Base-by-base conservation (phyloP, 345 rosid species). In the Dipteronia sinensis region DNA sequence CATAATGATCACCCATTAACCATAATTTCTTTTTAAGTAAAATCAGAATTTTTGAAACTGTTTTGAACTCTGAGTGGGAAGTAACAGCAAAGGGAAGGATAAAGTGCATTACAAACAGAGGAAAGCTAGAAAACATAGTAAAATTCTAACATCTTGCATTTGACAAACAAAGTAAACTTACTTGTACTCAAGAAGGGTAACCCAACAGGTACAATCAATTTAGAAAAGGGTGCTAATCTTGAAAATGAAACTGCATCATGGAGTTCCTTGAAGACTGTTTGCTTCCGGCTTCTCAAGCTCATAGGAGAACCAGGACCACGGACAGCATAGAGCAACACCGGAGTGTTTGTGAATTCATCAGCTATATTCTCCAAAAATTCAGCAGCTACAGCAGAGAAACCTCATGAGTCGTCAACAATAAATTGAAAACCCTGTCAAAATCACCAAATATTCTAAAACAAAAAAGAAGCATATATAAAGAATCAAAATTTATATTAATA, bases 221-320 rank as follows among this genome's bases (percentile, higher is more conserved):
- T 87, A 81, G 91, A 89, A 53, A 82, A 86, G 76, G 95, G 80
- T 13, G 92, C 86, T 67, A 96, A 85, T 76, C 87, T 89, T 72
- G 95, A 86, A 83, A 96, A 92, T 71, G 97, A 92, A 73, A 96
- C 80, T 1, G 97, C 91, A 78, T 94, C 97, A 69, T 93, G 97
- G 83, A 96, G 87, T 77, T 83, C 83, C 79, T 85, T 84, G 58
- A 88, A 85, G 59, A 91, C 79, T 6, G 81, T 86, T 78, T 85
- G 90, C 78, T 86, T 89, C 22, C 51, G 78, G 85, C 85, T 88
- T 77, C 67, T 81, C 31, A 76, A 81, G 56, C 78, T 88, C 74
- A 74, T 71, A 77, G 84, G 89, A 55, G 92, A 82, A 80, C 71
- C 15, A 19, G 96, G 89, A 84, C 81, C 85, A 82, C n/a, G n/a